These are phyloP conservation scores for Penicillium silybi DNA, from an alignment of 495 filamentous ascomycete genomes.

Conservation along the genomic window DNA sequence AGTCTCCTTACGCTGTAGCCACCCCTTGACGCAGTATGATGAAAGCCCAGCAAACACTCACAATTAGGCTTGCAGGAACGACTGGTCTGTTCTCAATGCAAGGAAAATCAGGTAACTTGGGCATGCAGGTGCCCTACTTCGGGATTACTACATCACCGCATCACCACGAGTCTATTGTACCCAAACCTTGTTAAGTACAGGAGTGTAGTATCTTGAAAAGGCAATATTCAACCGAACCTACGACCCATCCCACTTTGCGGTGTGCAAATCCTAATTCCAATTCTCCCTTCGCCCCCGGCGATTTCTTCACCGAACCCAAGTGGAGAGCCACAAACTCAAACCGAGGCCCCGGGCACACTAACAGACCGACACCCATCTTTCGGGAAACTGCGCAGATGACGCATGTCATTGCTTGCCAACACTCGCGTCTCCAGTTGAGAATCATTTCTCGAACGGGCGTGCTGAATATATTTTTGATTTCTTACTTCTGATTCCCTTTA, in stretches of 20 bases:
- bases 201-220: neutral
- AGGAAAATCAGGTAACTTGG: conserved; percentile 11
- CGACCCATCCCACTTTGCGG: neutral
- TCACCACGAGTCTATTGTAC: neutral
- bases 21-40: conserved; percentile 3
- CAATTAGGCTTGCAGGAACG: conserved; percentile 12
- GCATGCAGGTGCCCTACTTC: conserved; percentile 1
- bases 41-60: neutral
- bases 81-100: conserved; percentile 26
- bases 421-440: neutral
- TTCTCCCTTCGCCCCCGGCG: neutral
- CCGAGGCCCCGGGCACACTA: conserved; percentile 4
- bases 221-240: neutral
- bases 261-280: neutral
- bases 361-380: neutral
- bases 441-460: neutral
- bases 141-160: neutral
- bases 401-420: conserved; percentile 6
- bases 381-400: neutral
- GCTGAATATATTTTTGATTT: too few species aligned
- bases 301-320: neutral
- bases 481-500: neutral
- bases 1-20: conserved; percentile 12
- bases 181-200: neutral
- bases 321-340: conserved; percentile 1